Evolutionary conservation across 306 rosid genomes (phyloP), one percentile per base, ranked within the genome.

Genomic region (Fragaria nilgerrensis): DNA sequence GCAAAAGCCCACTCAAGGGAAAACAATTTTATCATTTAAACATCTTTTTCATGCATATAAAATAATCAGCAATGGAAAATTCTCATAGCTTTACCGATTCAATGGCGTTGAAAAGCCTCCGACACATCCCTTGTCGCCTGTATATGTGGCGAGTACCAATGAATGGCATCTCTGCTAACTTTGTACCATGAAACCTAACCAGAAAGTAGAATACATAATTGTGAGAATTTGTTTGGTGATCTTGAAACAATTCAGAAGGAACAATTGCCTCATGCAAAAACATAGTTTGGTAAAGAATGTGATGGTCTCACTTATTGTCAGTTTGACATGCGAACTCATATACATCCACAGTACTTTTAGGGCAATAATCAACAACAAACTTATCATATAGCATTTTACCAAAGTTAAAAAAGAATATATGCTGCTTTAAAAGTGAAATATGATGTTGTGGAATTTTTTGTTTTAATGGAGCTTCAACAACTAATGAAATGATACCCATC

Each of bases 71-170:
- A 73, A 55, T 63, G 65, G n/a, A 79, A 49, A 72, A 65, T 77
- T 79, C 55, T 80, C 61, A 75, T 48, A 81, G 78, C 84, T 81
- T 53, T 88, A 96, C 99, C 34, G 77, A 84, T 86, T 96, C 98
- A 85, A 96, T 88, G 76, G 97, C 96, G 67, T 89, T 76, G 79
- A 96, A 91, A 85, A 96, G 97, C 55, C 96, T 88, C 44, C 99
- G 97, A 79, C 97, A 96, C 99, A 96, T 96, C 85, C 99, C 99
- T 83, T 96, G 98, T 64, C 89, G 97, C 82, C 99, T 93, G 68
- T 96, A 91, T 77, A 93, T 85, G 65, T 93, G 96, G 76, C 98
- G 99, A 81, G 98, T 93, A 81, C 98, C 98, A 20, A 96, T 96
- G 80, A 89, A 96, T 65, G 99, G 99, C 99, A 96, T 96, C 91